Conservation (phyloP, 2,329 filamentous ascomycete genomes). For the Cytospora piceicola region DNA sequence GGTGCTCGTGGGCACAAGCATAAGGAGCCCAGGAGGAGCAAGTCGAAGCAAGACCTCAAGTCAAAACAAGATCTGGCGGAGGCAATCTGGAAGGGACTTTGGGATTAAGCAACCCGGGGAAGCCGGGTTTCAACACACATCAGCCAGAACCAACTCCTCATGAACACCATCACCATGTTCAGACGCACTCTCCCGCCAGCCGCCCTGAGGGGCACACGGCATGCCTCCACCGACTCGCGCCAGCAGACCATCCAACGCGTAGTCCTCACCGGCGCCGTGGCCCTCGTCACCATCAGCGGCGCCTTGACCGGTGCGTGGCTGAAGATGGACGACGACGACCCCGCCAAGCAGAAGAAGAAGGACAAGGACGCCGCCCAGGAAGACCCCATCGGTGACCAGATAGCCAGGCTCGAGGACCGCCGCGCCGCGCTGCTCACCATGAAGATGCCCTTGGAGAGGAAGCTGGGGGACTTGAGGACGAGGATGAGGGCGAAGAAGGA, state of each 20-base stretch:
- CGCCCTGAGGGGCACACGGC: slow-evolving; percentile 9
- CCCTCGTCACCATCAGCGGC: slow-evolving; percentile 39
- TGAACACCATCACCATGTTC: not conserved
- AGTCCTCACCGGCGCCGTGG: slow-evolving; percentile 36
- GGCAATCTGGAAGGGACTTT: slow-evolving; percentile 33
- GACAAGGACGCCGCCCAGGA: slow-evolving; percentile 30
- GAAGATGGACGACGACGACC: slow-evolving; percentile 34
- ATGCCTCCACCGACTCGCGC: slow-evolving; percentile 10
- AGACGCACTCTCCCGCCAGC: not conserved
- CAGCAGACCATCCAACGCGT: slow-evolving; percentile 32
- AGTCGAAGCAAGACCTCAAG: not conserved
- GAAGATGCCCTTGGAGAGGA: slow-evolving; percentile 38
- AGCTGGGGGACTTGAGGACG: slow-evolving; percentile 37
- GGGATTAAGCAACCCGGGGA: slow-evolving; percentile 25
- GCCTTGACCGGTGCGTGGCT: slow-evolving; percentile 41
- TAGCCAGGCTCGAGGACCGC: slow-evolving; percentile 39
- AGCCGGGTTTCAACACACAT: not conserved
- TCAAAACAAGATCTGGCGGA: slow-evolving; percentile 26
- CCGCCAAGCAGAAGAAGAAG: slow-evolving; percentile 32
- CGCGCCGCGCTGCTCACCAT: slow-evolving; percentile 34
- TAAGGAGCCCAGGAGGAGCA: not conserved
- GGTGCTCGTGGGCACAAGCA: not conserved
- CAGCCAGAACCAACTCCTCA: not conserved
- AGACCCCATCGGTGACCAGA: slow-evolving; percentile 36
- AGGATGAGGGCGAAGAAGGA: slow-evolving; percentile 34